Percentiles rank a stretch among this genome's conserved stretches.
These are phyloP conservation scores for Boletales sp. DNA, from an alignment of 768 basidiomycete genomes.

Conservation along the genomic window DNA sequence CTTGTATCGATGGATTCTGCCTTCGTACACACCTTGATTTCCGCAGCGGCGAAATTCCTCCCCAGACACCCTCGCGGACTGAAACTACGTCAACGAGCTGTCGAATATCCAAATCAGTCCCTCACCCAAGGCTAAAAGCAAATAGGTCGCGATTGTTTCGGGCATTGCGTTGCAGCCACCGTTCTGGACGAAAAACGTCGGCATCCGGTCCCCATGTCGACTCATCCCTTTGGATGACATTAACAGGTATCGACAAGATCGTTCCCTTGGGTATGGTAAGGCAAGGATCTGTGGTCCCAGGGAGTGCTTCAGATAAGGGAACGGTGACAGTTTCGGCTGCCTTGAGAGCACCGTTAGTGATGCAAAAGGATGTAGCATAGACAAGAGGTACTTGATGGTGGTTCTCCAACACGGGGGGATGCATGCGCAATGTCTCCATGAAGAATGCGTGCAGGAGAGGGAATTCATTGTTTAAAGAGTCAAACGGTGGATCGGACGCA, in stretches of 20 bases:
- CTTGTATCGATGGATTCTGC: slow-evolving; percentile 2
- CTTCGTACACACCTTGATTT: slow-evolving; percentile 49
- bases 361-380: not conserved
- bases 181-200: slow-evolving; percentile 52
- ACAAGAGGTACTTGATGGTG: slow-evolving; percentile 49
- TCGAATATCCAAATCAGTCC: not conserved
- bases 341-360: slow-evolving; percentile 26
- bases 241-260: slow-evolving; percentile 51
- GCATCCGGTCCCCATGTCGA: slow-evolving; percentile 60
- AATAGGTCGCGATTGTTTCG: slow-evolving; percentile 43
- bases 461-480: slow-evolving; percentile 44
- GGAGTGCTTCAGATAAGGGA: slow-evolving; percentile 52
- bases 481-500: slow-evolving; percentile 47
- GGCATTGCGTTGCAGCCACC: slow-evolving; percentile 51
- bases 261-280: slow-evolving; percentile 57
- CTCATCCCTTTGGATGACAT: slow-evolving; percentile 52
- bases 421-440: slow-evolving; percentile 58
- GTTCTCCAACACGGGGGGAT: slow-evolving; percentile 61
- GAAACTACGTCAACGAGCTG: slow-evolving; percentile 11
- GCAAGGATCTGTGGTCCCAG: slow-evolving; percentile 39
- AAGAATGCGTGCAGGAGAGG: slow-evolving; percentile 60
- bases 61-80: slow-evolving; percentile 63
- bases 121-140: slow-evolving; percentile 59
- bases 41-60: slow-evolving; percentile 52
- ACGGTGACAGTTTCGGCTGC: slow-evolving; percentile 49